These are phyloP conservation scores for Solanum etuberosum DNA, from an alignment of 257 asterid species.

Conservation along the genomic window DNA sequence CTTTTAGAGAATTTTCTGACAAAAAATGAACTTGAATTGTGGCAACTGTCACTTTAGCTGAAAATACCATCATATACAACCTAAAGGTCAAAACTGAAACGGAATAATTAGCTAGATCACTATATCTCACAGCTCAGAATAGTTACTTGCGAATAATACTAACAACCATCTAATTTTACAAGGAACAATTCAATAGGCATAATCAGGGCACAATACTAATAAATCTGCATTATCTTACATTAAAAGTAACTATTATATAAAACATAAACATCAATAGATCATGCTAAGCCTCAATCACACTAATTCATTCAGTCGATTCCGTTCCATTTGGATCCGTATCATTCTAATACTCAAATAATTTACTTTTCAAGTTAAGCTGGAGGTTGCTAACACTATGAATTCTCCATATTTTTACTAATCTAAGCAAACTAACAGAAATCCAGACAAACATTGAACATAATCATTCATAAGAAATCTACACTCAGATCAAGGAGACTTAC, in stretches of 20 bases:
- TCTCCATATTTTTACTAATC: not conserved
- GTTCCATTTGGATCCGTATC: not conserved
- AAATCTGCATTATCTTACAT: not conserved
- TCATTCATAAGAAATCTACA: not conserved
- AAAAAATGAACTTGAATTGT: not conserved
- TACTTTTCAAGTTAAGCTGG: not conserved
- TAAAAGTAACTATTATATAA: not conserved
- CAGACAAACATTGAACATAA: not conserved
- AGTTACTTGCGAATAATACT: not conserved
- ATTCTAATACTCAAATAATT: not conserved
- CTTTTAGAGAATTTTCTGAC: not conserved
- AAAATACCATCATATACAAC: not conserved
- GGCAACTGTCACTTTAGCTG: not conserved
- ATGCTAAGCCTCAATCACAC: not conserved
- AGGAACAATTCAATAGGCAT: not conserved
- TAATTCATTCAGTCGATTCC: not conserved
- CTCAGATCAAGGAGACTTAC: conserved; percentile 7
- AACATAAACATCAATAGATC: not conserved
- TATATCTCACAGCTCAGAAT: not conserved
- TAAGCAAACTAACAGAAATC: too few relatives aligned
- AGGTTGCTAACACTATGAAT: not conserved
- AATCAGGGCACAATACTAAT: not conserved
- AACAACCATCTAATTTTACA: not conserved
- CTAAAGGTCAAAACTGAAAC: not conserved
- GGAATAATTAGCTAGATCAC: not conserved